These are phyloP conservation scores for Nicotiana knightiana DNA, from an alignment of 257 asterid species.

Conservation along the genomic window DNA sequence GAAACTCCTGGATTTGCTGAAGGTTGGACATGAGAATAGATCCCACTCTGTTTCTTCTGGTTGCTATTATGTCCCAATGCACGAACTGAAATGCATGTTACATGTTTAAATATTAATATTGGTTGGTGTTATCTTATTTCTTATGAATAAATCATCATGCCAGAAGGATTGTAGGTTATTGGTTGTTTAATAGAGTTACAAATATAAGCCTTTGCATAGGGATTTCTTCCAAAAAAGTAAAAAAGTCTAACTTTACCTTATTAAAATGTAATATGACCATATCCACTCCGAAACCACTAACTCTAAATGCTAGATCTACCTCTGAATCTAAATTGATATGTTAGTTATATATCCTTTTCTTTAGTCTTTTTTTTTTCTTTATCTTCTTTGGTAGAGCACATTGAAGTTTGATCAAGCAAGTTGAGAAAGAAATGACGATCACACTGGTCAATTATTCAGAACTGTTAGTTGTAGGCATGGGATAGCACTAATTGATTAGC, in stretches of 20 bases:
- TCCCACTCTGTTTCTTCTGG: neutral
- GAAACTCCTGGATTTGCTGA: slow-evolving; percentile 91
- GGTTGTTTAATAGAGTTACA: neutral
- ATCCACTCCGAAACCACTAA: neutral
- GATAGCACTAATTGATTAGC: neutral
- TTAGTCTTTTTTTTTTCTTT: neutral
- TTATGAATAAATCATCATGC: neutral
- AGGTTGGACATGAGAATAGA: slow-evolving; percentile 34
- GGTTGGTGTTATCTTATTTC: neutral
- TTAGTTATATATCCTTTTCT: neutral
- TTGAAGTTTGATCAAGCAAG: neutral
- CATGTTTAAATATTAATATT: neutral
- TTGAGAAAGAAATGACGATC: neutral
- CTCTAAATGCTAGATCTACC: neutral
- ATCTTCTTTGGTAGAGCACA: neutral
- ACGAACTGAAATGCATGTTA: neutral
- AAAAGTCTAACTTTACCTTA: neutral
- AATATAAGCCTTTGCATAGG: neutral
- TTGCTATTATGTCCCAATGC: neutral
- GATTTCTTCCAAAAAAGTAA: neutral
- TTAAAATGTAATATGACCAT: neutral
- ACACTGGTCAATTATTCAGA: neutral
- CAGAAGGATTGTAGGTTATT: neutral
- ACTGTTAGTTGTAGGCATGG: neutral
- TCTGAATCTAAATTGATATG: neutral